Percentiles rank a stretch among this genome's conserved stretches.
Evolutionary conservation across 257 asterid genomes (phyloP).

Genomic region (Penstemon newberryi): DNA sequence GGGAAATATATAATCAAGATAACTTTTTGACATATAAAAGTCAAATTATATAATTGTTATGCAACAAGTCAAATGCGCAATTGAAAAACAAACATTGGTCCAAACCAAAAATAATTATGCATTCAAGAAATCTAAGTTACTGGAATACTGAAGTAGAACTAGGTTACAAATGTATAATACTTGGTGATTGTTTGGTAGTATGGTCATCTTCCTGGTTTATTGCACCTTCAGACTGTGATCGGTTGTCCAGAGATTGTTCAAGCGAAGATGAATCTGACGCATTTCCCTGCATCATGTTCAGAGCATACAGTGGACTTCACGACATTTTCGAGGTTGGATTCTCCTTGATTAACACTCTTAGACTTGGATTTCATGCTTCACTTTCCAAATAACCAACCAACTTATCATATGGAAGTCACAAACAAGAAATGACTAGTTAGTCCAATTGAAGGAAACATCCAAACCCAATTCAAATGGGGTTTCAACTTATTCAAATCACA

Average conservation of each 20-base stretch:
- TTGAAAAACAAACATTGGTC: background rate
- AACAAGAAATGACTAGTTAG: conserved; percentile 19
- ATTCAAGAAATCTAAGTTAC: conserved; percentile 8
- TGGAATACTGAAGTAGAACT: conserved; percentile 40
- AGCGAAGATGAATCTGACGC: conserved; percentile 72
- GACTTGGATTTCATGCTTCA: conserved; percentile 64
- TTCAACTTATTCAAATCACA: too few species aligned
- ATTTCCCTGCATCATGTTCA: conserved; percentile 51
- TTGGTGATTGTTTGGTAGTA: conserved; percentile 47
- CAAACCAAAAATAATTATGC: background rate
- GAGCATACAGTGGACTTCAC: conserved; percentile 39
- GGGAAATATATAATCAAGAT: conserved; percentile 22
- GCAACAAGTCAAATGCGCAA: conserved; percentile 9
- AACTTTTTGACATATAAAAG: conserved; percentile 17
- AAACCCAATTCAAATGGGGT: too few species aligned
- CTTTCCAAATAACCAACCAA: conserved; percentile 26
- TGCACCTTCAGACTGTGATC: conserved; percentile 67
- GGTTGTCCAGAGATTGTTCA: conserved; percentile 68
- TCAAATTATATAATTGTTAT: background rate
- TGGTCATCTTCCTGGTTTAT: conserved; percentile 61
- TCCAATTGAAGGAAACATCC: background rate
- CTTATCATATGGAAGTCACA: conserved; percentile 26
- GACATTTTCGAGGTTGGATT: conserved; percentile 36
- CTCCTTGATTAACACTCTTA: conserved; percentile 44
- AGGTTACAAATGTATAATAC: conserved; percentile 38